Percentiles rank a stretch among this genome's conserved stretches.
Evolutionary conservation across 1,284 basidiomycete genomes (phyloP).

Genomic region (Trametes versicolor): DNA sequence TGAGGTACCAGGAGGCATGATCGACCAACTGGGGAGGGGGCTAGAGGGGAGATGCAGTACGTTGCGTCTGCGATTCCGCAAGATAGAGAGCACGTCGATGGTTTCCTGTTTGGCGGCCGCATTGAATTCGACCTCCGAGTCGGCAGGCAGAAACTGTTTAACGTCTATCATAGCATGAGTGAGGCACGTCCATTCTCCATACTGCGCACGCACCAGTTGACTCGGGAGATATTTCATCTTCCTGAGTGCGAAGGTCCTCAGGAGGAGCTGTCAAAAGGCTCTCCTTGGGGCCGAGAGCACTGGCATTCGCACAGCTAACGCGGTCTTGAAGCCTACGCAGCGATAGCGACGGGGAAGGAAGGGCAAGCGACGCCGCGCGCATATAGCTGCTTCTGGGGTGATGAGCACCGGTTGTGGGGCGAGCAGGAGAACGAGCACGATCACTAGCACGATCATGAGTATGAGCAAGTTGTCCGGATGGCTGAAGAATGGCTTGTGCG

Average conservation of each 20-base stretch:
- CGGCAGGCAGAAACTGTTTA: no score
- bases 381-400: neutral
- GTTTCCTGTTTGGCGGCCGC: neutral
- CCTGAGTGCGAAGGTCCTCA: neutral
- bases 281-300: neutral
- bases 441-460: no score
- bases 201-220: neutral
- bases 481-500: neutral
- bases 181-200: no score
- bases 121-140: neutral
- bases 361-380: neutral
- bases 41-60: constrained; percentile 17
- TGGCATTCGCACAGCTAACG: neutral
- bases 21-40: constrained; percentile 23
- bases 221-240: neutral
- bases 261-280: neutral
- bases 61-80: neutral
- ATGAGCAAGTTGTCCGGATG: neutral
- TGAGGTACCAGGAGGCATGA: neutral
- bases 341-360: neutral
- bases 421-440: no score
- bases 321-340: constrained; percentile 12
- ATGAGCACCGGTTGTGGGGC: neutral
- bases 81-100: constrained; percentile 1
- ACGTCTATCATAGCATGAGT: no score